Percentiles rank a stretch among this genome's conserved stretches.
These are phyloP conservation scores for Gonapodya prolifera DNA, from an alignment of 192 early-diverging fungal species.

Conservation along the genomic window DNA sequence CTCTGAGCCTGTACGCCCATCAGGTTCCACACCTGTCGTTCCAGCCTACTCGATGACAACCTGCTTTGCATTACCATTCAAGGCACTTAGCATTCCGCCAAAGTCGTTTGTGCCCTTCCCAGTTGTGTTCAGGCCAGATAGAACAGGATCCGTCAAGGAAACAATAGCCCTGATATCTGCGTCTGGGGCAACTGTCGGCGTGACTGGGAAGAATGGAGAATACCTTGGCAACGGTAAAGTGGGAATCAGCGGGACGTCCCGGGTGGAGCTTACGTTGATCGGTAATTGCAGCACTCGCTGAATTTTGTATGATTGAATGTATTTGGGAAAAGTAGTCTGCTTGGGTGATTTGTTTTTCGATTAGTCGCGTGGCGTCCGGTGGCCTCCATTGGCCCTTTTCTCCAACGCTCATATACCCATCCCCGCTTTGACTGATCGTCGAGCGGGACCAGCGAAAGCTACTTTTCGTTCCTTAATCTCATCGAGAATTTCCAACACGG, in stretches of 20 bases:
- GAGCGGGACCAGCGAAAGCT: no score
- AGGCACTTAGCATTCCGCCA: not conserved
- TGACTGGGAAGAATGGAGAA: not conserved
- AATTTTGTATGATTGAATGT: no score
- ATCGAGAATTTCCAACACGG: no score
- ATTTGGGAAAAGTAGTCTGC: no score
- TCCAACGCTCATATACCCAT: no score
- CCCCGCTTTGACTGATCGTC: no score
- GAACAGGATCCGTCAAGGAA: not conserved
- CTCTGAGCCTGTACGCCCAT: not conserved
- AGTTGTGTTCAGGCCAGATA: not conserved
- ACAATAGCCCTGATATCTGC: not conserved
- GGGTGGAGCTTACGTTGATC: not conserved
- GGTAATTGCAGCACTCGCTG: not conserved
- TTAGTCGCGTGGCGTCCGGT: no score
- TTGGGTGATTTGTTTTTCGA: no score
- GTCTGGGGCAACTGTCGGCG: not conserved
- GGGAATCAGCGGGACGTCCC: not conserved
- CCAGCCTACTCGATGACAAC: not conserved
- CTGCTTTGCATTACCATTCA: conserved; percentile 1
- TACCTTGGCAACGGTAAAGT: not conserved
- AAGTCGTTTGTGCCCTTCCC: conserved; percentile 5
- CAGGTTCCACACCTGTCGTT: not conserved
- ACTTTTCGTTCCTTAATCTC: no score
- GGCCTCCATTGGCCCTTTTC: no score